Evolutionary conservation across 805 yeast species (phyloP), one percentile per base, ranked within the genome.

Genomic region (Candida yuanshanica): DNA sequence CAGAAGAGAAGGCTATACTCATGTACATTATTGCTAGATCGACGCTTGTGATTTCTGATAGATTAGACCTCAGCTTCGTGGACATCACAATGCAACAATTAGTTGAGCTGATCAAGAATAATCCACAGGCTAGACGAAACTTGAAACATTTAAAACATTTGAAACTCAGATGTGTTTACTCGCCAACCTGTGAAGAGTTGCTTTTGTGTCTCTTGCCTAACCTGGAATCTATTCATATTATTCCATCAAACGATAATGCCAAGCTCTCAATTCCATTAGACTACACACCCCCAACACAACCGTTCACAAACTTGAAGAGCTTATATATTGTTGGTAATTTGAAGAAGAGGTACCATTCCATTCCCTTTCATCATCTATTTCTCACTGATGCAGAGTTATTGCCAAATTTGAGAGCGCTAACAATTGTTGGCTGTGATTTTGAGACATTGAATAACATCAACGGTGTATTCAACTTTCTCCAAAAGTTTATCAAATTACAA

Each of bases 391-490:
- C 41, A 2, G 11, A 31, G 2, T 36, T 29, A 2, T 27, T 48
- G 2, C 55, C 57, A 9, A 51, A 49, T 21, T 29, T 56, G 11
- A 12, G 25, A 17, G 33, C 47, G 0, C 29, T 56, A 13, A 40
- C 44, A 8, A 44, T 56, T 11, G 52, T 50, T 18, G 55, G 59
- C 2, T 53, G 49, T 39, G 51, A 53, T 29, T 49, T 55, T 25
- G 25, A 43, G 3, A 22, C 35, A 1, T 9, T 56, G 12, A 51
- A 48, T 36, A 23, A 38, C 2, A 14, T 13, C 0, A 53, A 51
- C 35, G 52, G 48, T 5, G 47, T 42, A 7, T 50, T 43, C 31
- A 56, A 56, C 38, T 55, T 56, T 41, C 40, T 56, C 3, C 41
- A 44, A 14, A 48, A 50, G 14, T 49, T 56, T 27, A 41, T 49